These are phyloP conservation scores for Suhomyces yuchorum DNA, from an alignment of 1,139 yeast genomes.

Conservation along the genomic window DNA sequence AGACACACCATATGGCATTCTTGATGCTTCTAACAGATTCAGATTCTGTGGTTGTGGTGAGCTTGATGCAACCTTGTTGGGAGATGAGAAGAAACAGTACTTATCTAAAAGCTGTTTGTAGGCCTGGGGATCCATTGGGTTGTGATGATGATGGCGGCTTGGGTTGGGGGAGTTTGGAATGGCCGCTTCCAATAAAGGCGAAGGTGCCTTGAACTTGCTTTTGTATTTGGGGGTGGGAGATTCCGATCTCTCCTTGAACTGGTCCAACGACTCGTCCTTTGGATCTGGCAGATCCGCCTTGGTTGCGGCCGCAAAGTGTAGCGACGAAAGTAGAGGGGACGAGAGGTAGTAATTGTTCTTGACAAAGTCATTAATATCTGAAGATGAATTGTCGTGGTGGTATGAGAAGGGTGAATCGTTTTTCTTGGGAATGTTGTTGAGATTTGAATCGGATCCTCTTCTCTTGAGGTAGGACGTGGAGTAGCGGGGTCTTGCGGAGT, in stretches of 20 bases:
- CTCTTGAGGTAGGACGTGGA: slow-evolving; percentile 42
- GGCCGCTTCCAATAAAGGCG: background rate
- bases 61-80: slow-evolving; percentile 2
- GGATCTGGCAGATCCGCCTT: slow-evolving; percentile 2
- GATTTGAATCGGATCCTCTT: slow-evolving; percentile 35
- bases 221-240: slow-evolving; percentile 13
- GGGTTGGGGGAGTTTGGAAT: background rate
- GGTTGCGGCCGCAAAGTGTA: slow-evolving; percentile 10
- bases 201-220: slow-evolving; percentile 7
- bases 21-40: background rate
- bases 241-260: background rate
- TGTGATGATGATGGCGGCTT: background rate
- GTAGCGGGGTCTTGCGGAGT: slow-evolving; percentile 39
- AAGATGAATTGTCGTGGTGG: slow-evolving; percentile 22
- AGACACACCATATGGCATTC: slow-evolving; percentile 27
- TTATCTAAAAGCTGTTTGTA: slow-evolving; percentile 71
- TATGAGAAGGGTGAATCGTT: slow-evolving; percentile 5
- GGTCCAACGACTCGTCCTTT: slow-evolving; percentile 2
- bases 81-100: slow-evolving; percentile 61
- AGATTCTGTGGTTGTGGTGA: background rate
- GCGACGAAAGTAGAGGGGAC: slow-evolving; percentile 39
- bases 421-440: slow-evolving; percentile 16
- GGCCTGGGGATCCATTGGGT: slow-evolving; percentile 52
- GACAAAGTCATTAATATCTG: slow-evolving; percentile 33
- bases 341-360: slow-evolving; percentile 41